Conservation (phyloP, 2,329 filamentous ascomycete genomes). For the Neospermospora avenae region DNA sequence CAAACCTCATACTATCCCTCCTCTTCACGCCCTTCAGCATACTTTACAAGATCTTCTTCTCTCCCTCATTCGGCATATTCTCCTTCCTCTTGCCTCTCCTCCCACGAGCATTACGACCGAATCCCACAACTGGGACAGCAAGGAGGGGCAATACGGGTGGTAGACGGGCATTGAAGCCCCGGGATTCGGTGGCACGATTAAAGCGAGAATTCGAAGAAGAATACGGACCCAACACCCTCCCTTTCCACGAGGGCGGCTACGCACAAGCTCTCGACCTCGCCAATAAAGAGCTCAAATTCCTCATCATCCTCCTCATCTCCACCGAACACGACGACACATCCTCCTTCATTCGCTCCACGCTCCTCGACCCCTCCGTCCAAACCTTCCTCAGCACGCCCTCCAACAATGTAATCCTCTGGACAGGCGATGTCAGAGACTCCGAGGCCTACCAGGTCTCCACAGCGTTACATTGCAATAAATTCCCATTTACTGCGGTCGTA, state of each 20-base stretch:
- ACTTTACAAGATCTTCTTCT: slow-evolving; percentile 64
- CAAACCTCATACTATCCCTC: slow-evolving; percentile 73
- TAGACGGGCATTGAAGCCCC: slow-evolving; percentile 73
- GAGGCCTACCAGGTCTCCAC: slow-evolving; percentile 93
- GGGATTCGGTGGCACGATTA: slow-evolving; percentile 85
- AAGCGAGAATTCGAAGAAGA: slow-evolving; percentile 94
- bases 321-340: slow-evolving; percentile 76
- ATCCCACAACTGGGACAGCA: slow-evolving; percentile 52
- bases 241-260: slow-evolving; percentile 85
- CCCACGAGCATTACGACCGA: slow-evolving; percentile 60
- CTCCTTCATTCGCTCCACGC: slow-evolving; percentile 75
- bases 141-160: slow-evolving; percentile 60
- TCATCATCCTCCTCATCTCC: not conserved
- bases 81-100: slow-evolving; percentile 79
- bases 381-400: slow-evolving; percentile 69
- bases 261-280: slow-evolving; percentile 87
- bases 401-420: slow-evolving; percentile 87
- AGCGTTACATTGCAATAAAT: slow-evolving; percentile 85
- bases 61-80: slow-evolving; percentile 67
- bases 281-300: not conserved
- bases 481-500: slow-evolving; percentile 82
- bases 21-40: slow-evolving; percentile 79
- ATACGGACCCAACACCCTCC: slow-evolving; percentile 69
- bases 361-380: slow-evolving; percentile 72
- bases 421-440: slow-evolving; percentile 85